Conservation (phyloP, 306 rosid genomes). For the Dryas octopetala region DNA sequence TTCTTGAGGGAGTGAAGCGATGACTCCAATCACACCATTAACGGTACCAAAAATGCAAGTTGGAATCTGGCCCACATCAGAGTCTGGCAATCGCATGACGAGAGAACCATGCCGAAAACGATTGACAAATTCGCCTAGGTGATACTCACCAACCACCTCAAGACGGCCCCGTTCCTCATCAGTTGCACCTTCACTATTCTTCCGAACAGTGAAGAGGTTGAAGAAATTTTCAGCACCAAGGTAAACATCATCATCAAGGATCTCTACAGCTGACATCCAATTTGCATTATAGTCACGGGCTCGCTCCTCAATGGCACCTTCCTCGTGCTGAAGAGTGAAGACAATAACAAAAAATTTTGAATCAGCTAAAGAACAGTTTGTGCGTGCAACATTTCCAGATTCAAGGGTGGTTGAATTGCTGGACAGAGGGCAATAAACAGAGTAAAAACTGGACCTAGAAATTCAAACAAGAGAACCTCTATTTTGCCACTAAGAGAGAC, state of each 20-base stretch:
- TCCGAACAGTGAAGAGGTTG: constrained; percentile 54
- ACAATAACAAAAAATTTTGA: background rate
- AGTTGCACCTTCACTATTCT: constrained; percentile 87
- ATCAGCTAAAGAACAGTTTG: background rate
- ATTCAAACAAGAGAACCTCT: background rate
- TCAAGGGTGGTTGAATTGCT: background rate
- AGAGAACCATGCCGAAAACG: constrained; percentile 85
- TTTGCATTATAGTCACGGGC: constrained; percentile 96
- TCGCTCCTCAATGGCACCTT: constrained; percentile 97
- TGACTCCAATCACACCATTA: constrained; percentile 96
- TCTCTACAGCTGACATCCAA: constrained; percentile 98
- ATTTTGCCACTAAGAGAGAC: background rate
- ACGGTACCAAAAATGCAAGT: constrained; percentile 88
- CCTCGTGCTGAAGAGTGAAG: constrained; percentile 77
- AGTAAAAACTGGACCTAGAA: background rate
- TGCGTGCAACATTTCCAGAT: background rate
- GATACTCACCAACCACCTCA: constrained; percentile 91
- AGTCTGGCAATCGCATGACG: constrained; percentile 94
- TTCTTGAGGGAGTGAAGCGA: constrained; percentile 91
- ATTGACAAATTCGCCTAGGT: constrained; percentile 84
- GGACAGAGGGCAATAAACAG: background rate
- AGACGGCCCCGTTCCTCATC: constrained; percentile 93
- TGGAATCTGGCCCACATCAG: constrained; percentile 94
- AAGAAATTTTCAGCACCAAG: constrained; percentile 83
- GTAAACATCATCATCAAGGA: constrained; percentile 90